Evolutionary conservation across 2,329 filamentous ascomycete species (phyloP), one percentile per base, ranked within the genome.

Genomic region (Hymenoscyphus occultus): DNA sequence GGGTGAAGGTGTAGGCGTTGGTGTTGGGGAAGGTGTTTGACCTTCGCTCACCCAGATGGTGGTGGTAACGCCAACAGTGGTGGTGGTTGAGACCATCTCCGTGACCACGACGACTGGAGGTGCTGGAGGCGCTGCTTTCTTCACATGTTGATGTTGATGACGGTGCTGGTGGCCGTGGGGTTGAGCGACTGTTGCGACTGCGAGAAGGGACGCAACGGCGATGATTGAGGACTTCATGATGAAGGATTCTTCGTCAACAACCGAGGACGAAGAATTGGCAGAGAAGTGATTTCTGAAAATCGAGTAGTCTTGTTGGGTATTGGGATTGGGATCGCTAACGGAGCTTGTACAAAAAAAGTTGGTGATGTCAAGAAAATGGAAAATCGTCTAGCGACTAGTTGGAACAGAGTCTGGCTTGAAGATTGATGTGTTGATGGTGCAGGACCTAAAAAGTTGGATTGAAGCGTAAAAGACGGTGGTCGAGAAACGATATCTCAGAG

Each of bases 61-160:
- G 3, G 68, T 71, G 3, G 72, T 75, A 39, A 72, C 39, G 45
- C 63, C 70, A 60, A 85, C 74, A 54, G 81, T 85, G 63, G 80
- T 80, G 70, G 80, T 78, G 62, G 79, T 80, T 61, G 79, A 75
- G 28, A 80, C 77, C 45, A 77, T 79, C 59, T 82, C 77, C 35
- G 82, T 84, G 68, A 82, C 77, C 76, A 78, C 83, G 62, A 82
- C 80, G 45, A 82, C 73, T 28, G 59, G 54, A 6, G 31, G 31
- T 5, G 22, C 58, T 19, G 10, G 54, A 6, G 31, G 31, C 5
- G 22, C 58, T 19, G 10, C 39, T 3, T 39, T 40, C 48, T 64
- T 54, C 39, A 10, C 9, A 60, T 79, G 67, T 13, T 63, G 63
- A 32, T 65, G 54, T 12, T 71, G 69, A 63, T 72, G 70, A 45